phyloP scores from a whole-genome alignment of 352 stramenopile species.

The Phytophthora palmivora region DNA sequence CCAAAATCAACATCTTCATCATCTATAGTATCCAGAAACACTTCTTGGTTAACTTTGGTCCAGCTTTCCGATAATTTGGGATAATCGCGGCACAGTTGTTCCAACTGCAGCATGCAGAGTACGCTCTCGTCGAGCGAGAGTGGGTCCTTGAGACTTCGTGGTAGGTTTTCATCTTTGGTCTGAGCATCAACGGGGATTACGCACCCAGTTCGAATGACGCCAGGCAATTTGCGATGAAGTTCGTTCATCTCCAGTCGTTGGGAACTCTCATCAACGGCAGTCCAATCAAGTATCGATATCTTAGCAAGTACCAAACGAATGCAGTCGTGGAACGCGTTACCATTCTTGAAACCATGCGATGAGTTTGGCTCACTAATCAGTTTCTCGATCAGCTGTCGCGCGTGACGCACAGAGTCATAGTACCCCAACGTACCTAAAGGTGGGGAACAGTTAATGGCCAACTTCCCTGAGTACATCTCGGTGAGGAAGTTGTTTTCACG shows the following conservation, averaged over 20 bases:
- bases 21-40: constrained; percentile 23
- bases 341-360: constrained; percentile 44
- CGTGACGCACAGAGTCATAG: constrained; percentile 62
- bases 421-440: constrained; percentile 72
- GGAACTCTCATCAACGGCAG: constrained; percentile 62
- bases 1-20: constrained; percentile 45
- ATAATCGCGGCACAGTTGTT: constrained; percentile 27
- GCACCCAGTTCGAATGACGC: constrained; percentile 35
- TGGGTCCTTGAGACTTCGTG: constrained; percentile 23
- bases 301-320: constrained; percentile 76
- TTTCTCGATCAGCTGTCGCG: constrained; percentile 43
- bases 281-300: constrained; percentile 84
- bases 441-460: constrained; percentile 74
- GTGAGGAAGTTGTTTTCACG: constrained; percentile 67
- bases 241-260: constrained; percentile 43
- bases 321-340: constrained; percentile 69
- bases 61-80: constrained; percentile 28
- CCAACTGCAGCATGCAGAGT: constrained; percentile 13
- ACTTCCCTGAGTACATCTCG: constrained; percentile 65
- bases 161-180: constrained; percentile 18
- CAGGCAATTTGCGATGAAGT: constrained; percentile 34
- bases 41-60: constrained; percentile 20
- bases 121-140: constrained; percentile 11
- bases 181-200: constrained; percentile 31
- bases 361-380: constrained; percentile 30